A percentile compares a stretch with the other conserved stretches of the same genome.
Evolutionary conservation across 306 rosid genomes (phyloP).

Genomic region (Hippophae rhamnoides): DNA sequence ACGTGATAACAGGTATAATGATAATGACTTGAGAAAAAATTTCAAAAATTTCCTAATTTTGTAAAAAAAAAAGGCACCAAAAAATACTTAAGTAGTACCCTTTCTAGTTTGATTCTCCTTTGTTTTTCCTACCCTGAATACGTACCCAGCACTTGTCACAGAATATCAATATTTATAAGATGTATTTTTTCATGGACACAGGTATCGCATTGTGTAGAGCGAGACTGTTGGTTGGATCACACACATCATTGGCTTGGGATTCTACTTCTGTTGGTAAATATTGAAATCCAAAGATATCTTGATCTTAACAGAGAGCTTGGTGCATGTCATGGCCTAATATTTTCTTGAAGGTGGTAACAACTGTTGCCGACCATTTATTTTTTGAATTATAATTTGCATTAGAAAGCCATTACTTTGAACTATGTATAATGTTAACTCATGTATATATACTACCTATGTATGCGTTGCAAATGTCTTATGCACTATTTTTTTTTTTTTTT

Average conservation of each 20-base stretch:
- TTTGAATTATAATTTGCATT: constrained; percentile 6
- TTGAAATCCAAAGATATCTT: constrained; percentile 12
- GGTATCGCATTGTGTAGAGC: constrained; percentile 19
- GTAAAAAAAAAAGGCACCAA: no score
- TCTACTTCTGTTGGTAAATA: constrained; percentile 20
- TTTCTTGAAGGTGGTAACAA: constrained; percentile 16
- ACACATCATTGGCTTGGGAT: constrained; percentile 6
- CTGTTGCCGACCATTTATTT: constrained; percentile 24
- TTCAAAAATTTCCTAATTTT: no score
- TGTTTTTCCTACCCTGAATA: neutral
- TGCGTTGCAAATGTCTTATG: constrained; percentile 31
- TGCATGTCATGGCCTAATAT: constrained; percentile 16
- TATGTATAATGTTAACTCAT: constrained; percentile 16
- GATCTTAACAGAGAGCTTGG: constrained; percentile 12
- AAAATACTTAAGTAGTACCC: neutral
- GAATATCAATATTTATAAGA: neutral
- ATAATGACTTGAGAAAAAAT: no score
- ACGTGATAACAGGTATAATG: no score
- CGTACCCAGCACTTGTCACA: neutral
- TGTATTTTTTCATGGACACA: constrained; percentile 33
- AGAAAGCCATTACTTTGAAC: constrained; percentile 23
- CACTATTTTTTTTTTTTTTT: constrained; percentile 11
- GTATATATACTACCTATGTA: constrained; percentile 31
- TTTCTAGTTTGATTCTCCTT: neutral
- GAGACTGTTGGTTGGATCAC: constrained; percentile 19